Conservation (phyloP, 208 protist species). For the Leishmania tarentolae region DNA sequence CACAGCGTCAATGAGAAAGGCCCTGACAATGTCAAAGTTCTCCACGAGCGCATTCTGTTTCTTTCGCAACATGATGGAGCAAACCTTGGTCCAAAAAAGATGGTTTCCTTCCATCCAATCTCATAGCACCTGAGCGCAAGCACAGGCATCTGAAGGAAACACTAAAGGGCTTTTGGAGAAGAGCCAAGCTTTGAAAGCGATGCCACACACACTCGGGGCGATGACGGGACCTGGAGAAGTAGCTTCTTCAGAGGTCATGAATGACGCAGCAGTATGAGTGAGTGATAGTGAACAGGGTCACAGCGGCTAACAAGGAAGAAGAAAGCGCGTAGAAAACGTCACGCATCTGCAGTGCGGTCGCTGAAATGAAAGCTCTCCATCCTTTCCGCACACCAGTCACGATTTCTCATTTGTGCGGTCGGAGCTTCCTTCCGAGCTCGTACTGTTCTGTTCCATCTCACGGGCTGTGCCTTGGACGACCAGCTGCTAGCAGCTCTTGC, state of each 20-base stretch:
- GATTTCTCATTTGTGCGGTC: background rate
- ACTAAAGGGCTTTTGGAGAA: background rate
- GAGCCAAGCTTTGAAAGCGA: background rate
- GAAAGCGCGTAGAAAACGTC: background rate
- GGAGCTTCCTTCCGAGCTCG: background rate
- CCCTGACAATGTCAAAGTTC: background rate
- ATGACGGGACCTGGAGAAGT: background rate
- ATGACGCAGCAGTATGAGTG: background rate
- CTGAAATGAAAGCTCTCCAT: too few relatives aligned
- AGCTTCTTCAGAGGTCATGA: background rate
- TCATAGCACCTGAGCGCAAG: background rate
- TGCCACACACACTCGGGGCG: background rate
- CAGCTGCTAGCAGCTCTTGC: constrained; percentile 1
- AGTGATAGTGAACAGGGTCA: background rate
- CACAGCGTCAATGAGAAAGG: background rate
- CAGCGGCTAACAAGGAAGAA: background rate
- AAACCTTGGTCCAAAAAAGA: background rate
- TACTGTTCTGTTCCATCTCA: background rate
- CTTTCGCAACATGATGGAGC: background rate
- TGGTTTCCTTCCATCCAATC: background rate
- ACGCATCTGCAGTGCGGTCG: background rate
- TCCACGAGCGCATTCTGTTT: background rate
- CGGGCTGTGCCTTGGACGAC: background rate
- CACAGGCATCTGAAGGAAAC: background rate
- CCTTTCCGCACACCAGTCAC: background rate